These are phyloP conservation scores for Ceratobasidium sp. DNA, from an alignment of 1,284 basidiomycete genomes.

Conservation along the genomic window DNA sequence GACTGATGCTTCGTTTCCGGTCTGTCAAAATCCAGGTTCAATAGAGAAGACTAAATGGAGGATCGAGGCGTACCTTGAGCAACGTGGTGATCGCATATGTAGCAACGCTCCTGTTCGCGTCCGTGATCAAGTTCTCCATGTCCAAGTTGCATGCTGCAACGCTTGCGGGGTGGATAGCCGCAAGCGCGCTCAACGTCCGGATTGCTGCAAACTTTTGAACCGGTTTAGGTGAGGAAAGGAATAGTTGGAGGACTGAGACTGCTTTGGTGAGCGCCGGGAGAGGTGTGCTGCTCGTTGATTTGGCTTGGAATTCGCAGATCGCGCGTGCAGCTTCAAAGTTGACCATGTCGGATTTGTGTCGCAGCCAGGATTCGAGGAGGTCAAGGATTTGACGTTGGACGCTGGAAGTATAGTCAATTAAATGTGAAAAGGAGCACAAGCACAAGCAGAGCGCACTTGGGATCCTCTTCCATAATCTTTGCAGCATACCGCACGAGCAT, in stretches of 20 bases:
- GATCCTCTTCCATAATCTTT: conserved; percentile 98
- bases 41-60: conserved; percentile 40
- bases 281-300: conserved; percentile 27
- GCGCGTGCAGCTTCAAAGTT: conserved; percentile 98
- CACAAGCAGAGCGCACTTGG: conserved; percentile 75
- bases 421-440: conserved; percentile 10
- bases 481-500: conserved; percentile 99
- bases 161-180: conserved; percentile 83
- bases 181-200: conserved; percentile 91
- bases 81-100: conserved; percentile 99
- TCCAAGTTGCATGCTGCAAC: conserved; percentile 97
- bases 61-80: conserved; percentile 76
- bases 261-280: conserved; percentile 37
- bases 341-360: conserved; percentile 99
- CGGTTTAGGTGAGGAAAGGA: conserved; percentile 92
- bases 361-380: conserved; percentile 92
- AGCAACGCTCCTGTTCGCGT: conserved; percentile 95
- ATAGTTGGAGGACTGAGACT: conserved; percentile 87
- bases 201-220: conserved; percentile 98
- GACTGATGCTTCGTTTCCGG: conserved; percentile 98
- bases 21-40: conserved; percentile 62
- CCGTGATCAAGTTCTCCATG: conserved; percentile 97
- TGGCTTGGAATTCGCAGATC: conserved; percentile 78
- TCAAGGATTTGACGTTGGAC: conserved; percentile 94
- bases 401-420: conserved; percentile 60